Base-by-base conservation (phyloP, 202 grass and related monocot species). In the Musa balbisiana region DNA sequence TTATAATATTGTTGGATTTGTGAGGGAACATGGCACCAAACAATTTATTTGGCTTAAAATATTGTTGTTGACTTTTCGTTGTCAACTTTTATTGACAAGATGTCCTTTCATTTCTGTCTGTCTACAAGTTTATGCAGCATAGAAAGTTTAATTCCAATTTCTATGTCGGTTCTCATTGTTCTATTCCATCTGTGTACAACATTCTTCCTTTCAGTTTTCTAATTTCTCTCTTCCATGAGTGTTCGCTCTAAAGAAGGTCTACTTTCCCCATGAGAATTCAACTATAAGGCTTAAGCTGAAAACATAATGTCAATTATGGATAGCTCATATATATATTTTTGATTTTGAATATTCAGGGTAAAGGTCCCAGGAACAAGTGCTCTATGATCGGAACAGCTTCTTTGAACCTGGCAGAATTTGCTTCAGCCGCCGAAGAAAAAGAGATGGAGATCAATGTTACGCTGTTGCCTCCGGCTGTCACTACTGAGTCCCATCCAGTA, bases 351-450 rank as follows among this genome's bases (percentile, higher is more conserved):
- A 49, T 67, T 14, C 3, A 90, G 79, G 80, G 79, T 67, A 82
- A 94, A 89, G 85, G 84, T 52, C 73, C 80, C 50, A 98, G 91
- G 59, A 84, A 73, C 64, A 92, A 93, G 86, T 82, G 87, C 74
- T 80, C 85, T 27, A 24, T 89, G 73, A 27, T 98, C 29, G 94
- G 88, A 77, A 84, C 81, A 52, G 79, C 79, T 50, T 84, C 88
- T 50, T 53, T 94, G 55, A 98, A 92, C 78, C 79, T 98, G 29
- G 87, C 88, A 43, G 91, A 94, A 73, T 88, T 92, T 67, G 55
- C 91, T 73, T 87, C 88, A 65, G 23, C 88, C 4, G 26, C 56
- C 74, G 72, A 69, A 67, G 83, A 85, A 77, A 83, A 93, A 72
- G 83, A 87, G 55, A 78, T 92, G 1, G 74, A 92, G 74, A 81